These are phyloP conservation scores for Zea mays DNA, from an alignment of 176 grass and related monocot genomes.

Conservation along the genomic window Zm-B73-REFERENCE-NAM-5.0 NC_050096.1:189911501-189912000, in stretches of 20 bases:
- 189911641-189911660: not conserved
- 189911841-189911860: no score
- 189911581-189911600: constrained; percentile 20
- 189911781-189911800: no score
- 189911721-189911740: no score
- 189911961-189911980: not conserved
- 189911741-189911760: not conserved
- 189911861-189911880: no score
- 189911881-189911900: no score
- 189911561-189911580: constrained; percentile 51
- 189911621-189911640: no score
- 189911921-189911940: not conserved
- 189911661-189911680: not conserved
- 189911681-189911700: not conserved
- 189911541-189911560: no score
- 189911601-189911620: constrained; percentile 31
- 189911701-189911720: not conserved
- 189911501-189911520: not conserved
- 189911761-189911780: no score
- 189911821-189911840: no score
- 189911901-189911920: constrained; percentile 24
- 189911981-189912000: not conserved
- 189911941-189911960: not conserved
- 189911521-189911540: no score
- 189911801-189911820: no score